Evolutionary conservation across 306 rosid species (phyloP), one percentile per base, ranked within the genome.

Genomic region (Inga leiocalycina): DNA sequence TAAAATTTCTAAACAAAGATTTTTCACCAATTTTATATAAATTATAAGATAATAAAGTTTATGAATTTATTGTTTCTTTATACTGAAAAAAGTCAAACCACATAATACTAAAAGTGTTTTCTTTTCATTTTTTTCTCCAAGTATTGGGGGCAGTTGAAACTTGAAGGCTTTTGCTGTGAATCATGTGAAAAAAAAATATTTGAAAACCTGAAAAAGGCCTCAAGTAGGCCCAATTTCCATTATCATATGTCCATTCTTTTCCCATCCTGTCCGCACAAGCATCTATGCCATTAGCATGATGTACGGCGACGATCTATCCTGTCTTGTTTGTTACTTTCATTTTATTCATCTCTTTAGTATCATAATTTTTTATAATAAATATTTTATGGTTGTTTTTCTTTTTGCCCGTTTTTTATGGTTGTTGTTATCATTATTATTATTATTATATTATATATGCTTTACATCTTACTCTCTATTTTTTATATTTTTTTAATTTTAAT

Each of bases 241-340:
- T 61, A 49, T 43, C 49, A 49, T 1, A 4, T 34, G 48, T 74
- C 69, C 41, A 24, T 27, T 1, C 8, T 27, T 70, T 64, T 12
- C 78, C 73, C 71, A 14, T 35, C 43, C 62, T 20, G 19, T 75
- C 83, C 71, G 67, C 74, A 86, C 83, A 12, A 57, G 84, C 56
- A 70, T 78, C 35, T 72, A 67, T 72, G 8, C 79, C 64, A 41
- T 13, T 16, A 43, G 35, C 17, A 17, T 59, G 74, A 51, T 74
- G 62, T 78, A 64, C 59, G 65, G 75, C 24, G 32, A 30, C 61
- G 77, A 82, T 76, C 57, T 67, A 65, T 49, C 44, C 51, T 45
- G 51, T 72, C 78, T 48, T 12, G 16, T 48, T 48, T 12, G 17
- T 48, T 14, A 39, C 54, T 48, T 48, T 48, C 17, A 48, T 14